Base-by-base conservation (phyloP, 164 flowering plant species). In the Cinnamomum chago region DNA sequence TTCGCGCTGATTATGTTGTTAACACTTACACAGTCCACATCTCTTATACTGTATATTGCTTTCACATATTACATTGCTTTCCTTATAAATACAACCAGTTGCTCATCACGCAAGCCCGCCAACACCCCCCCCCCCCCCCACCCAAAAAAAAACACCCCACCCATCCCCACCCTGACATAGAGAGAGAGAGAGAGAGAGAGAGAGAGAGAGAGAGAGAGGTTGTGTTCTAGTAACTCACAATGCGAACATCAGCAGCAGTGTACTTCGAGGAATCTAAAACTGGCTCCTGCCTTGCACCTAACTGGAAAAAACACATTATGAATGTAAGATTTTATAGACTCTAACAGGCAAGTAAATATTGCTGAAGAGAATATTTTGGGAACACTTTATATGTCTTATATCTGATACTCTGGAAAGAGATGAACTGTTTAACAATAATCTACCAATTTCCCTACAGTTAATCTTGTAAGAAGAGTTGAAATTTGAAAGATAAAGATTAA, bases 201-300 rank as follows among this genome's bases (percentile, higher is more conserved):
- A 55, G n/a, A n/a, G 60, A 15, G 4, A 55, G 60, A 55, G 20
- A 55, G 60, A 55, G 20, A 2, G 20, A 55, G 60, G 60, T 30
- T 30, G 35, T 47, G 50, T 52, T 14, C 27, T 22, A 22, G 22
- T 7, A 17, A 88, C 99, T 91, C 78, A 95, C 99, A 83, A 95
- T 90, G 82, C 97, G 97, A 72, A 95, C 97, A 88, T 93, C 99
- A 72, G 90, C 97, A 77, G 98, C 94, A 70, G 94, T 91, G 74
- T 91, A 95, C 86, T 91, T 95, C 20, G 99, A 76, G 5, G 93
- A 78, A 80, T 95, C 99, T 66, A 71, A 20, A 62, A 80, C 84
- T 78, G 97, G 95, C 72, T 93, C 99, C 85, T 81, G 95, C 76
- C 93, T 85, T 33, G 90, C 84, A 82, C 88, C 89, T 73, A 93